Conservation (phyloP, 2,329 filamentous ascomycete species). For the Didymellaceae sp. region DNA sequence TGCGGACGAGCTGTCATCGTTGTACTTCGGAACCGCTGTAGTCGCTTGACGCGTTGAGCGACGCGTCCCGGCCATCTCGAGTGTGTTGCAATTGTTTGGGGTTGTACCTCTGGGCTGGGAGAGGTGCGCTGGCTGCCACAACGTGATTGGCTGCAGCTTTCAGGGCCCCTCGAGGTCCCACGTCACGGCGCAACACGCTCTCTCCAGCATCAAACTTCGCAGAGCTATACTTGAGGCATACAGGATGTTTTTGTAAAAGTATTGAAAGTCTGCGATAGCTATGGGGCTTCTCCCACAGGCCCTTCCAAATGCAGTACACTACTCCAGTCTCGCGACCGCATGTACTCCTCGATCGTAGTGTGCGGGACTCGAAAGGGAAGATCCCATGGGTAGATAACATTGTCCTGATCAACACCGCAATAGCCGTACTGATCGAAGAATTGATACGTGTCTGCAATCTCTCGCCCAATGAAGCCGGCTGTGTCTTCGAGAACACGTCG, state of each 20-base stretch:
- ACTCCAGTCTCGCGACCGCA: constrained; percentile 33
- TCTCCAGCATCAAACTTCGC: too few relatives aligned
- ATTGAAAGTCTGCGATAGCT: too few relatives aligned
- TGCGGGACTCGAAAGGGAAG: constrained; percentile 25
- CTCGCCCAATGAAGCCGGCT: constrained; percentile 31
- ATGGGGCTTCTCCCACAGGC: neutral
- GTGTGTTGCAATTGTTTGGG: neutral
- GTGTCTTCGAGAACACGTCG: constrained; percentile 27
- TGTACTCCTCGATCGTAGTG: constrained; percentile 36
- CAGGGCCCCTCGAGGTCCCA: neutral
- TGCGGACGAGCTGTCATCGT: constrained; percentile 24
- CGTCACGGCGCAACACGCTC: too few relatives aligned
- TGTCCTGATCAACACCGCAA: constrained; percentile 41
- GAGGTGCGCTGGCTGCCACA: neutral
- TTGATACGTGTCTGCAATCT: constrained; percentile 42
- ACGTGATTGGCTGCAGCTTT: constrained; percentile 4
- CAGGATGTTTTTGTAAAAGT: too few relatives aligned
- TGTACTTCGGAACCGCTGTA: constrained; percentile 26
- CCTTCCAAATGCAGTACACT: neutral
- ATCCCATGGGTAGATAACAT: constrained; percentile 39
- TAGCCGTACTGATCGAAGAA: constrained; percentile 49
- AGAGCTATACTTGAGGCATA: too few relatives aligned
- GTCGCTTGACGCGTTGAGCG: constrained; percentile 39
- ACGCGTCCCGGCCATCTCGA: constrained; percentile 37
- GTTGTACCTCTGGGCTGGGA: too few relatives aligned